Evolutionary conservation across 345 rosid genomes (phyloP), one percentile per base, ranked within the genome.

Genomic region (Odontarrhena argentea): DNA sequence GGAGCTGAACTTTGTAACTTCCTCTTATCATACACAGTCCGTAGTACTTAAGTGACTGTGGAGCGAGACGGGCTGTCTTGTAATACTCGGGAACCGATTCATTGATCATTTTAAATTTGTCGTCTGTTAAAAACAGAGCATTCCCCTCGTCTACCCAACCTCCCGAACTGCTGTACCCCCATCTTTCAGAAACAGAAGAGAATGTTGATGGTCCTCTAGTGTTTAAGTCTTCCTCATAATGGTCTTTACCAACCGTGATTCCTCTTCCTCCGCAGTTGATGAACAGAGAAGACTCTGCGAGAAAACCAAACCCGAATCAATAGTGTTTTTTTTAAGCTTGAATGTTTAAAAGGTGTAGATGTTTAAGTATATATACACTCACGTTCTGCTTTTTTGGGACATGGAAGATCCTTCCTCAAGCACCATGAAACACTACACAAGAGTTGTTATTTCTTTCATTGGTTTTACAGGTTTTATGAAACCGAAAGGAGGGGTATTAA

Each of bases 91-190:
- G 72, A 65, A 61, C 69, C 0, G 70, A 56, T 12, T 46, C 73
- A 24, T 81, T 69, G 18, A 75, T 78, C 60, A 80, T 48, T 55
- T 66, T 66, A 22, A 76, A 80, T 30, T 9, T 45, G 69, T 79
- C 80, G 26, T 18, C 10, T 7, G 82, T 79, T 11, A 24, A 10
- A 63, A 60, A 91, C 35, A 0, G 0, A 28, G 70, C 78, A 0
- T 0, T 0, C 0, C 6, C 78, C 0, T 55, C 42, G 15, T 70
- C 78, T 68, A 82, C 3, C 53, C 52, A 88, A 60, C 8, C 8
- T 35, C 99, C 99, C 1, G 89, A 79, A 58, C 91, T 94, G 49
- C 97, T 94, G 41, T 84, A 87, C 44, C 79, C 96, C 99, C 97
- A 88, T 50, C 15, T 74, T 10, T 68, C 77, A 40, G 34, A 35